Base-by-base conservation (phyloP, 768 basidiomycete genomes). In the Leccinellum luteum region DNA sequence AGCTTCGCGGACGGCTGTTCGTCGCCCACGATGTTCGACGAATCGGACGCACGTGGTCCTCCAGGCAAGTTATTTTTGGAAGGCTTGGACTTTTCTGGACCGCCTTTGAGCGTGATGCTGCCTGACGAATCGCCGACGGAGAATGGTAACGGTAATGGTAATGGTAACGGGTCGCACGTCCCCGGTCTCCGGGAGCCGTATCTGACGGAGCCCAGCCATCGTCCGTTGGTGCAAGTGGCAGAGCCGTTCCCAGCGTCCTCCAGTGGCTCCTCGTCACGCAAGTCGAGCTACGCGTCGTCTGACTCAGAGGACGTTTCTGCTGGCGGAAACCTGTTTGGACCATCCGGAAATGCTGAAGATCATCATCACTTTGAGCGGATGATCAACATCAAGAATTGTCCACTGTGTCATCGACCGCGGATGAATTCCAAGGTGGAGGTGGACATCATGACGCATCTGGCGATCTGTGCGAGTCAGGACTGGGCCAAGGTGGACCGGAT, bases 391-490 rank as follows among this genome's bases (percentile, higher is more conserved):
- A 90, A 90, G 79, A 89, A 85, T 55, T 99, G 96, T 69, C 96
- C 96, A 0, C 71, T 99, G 45, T 99, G 96, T 68, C 94, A 94
- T 69, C 85, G 93, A 12, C 90, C 92, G 3, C 77, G 94, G 45
- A 67, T 98, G 64, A 90, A 83, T 72, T 82, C 84, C 53, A 94
- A 94, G 71, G 92, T 86, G 0, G 97, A 98, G 73, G 79, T 94
- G 65, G 95, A 97, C 69, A 97, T 98, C 66, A 79, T 99, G 52
- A 98, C 97, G 23, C 96, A 99, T 72, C 74, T 99, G n/a, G 97
- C 94, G 1, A 85, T 98, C 10, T 99, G 96, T 65, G 94, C 97
- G 10, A 91, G 88, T 61, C 83, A 87, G 63, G 97, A 98, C 70
- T 98, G 95, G 94, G 85, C 81, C 35, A 82, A 86, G 58, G 88